Evolutionary conservation across 2,329 filamentous ascomycete species (phyloP), one percentile per base, ranked within the genome.

Genomic region (Neocatenulostroma microsporum): DNA sequence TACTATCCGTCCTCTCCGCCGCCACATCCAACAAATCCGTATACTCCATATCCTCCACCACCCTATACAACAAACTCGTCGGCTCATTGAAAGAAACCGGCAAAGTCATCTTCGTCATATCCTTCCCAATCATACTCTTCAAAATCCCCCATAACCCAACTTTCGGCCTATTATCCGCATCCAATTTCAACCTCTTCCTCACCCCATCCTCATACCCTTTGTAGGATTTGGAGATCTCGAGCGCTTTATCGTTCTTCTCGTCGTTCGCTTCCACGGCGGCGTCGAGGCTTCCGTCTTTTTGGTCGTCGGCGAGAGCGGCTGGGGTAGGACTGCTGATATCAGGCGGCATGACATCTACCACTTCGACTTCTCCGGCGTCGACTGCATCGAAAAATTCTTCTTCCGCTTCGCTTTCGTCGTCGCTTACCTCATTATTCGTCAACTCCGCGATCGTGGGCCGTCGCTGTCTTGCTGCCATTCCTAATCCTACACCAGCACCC

Each of bases 61-160:
- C 89, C 57, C 91, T 84, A 62, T 96, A 91, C 7, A 98, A 73
- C 10, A 98, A 69, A 5, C 91, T 96, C 0, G 91, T 98, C 1
- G 91, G 91, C 62, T 98, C 91, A 63, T 98, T 98, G 69, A 98
- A 96, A 1, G 91, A 94, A 2, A 98, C 91, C 0, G 91, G 91
- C 14, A 98, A 68, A 0, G 91, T 96, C 89, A 98, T 98, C 69
- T 93, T 96, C 24, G 91, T 96, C 91, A 98, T 96, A 57, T 98
- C 91, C 61, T 98, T 96, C 46, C 91, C 91, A 62, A 98, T 94
- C 91, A 98, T 96, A 15, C 89, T 96, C 67, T 96, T 98, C 46
- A 98, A 68, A 50, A 98, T 95, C 48, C 83, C 82, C 91, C 91
- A 98, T 28, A 98, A 78, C 20, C 84, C 91, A 43, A 96, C 85